Evolutionary conservation across 2,329 filamentous ascomycete genomes (phyloP).

Genomic region (Penicillium sp.): DNA sequence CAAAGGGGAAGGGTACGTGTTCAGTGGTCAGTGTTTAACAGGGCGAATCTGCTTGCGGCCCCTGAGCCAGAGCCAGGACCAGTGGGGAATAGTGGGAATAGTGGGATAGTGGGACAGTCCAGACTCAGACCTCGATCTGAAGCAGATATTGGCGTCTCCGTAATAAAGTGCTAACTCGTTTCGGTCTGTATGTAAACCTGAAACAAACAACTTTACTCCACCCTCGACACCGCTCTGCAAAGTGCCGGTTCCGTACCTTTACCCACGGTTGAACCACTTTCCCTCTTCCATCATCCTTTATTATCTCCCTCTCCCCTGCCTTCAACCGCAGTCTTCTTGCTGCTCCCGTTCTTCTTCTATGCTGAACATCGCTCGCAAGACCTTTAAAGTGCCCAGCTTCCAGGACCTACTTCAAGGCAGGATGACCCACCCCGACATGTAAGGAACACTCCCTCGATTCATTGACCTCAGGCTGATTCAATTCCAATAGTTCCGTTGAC

Average conservation of each 20-base stretch:
- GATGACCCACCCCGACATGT: conserved; percentile 45
- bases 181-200: conserved; percentile 27
- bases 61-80: neutral
- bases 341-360: conserved; percentile 35
- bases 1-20: conserved; percentile 7
- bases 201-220: conserved; percentile 30
- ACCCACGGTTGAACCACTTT: conserved; percentile 24
- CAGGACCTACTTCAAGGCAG: conserved; percentile 45
- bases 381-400: conserved; percentile 43
- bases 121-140: conserved; percentile 1
- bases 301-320: conserved; percentile 15
- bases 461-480: neutral
- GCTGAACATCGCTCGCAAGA: conserved; percentile 42
- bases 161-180: neutral
- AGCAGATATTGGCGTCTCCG: neutral
- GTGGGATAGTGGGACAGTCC: conserved; percentile 7
- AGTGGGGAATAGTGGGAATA: too few species aligned
- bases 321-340: conserved; percentile 27
- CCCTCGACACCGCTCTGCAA: conserved; percentile 26
- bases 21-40: neutral
- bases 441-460: conserved; percentile 19
- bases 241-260: conserved; percentile 23
- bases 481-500: conserved; percentile 69
- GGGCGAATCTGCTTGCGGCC: conserved; percentile 4
- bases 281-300: conserved; percentile 19